These are phyloP conservation scores for Podospora appendiculata DNA, from an alignment of 495 filamentous ascomycete genomes.

Conservation along the genomic window DNA sequence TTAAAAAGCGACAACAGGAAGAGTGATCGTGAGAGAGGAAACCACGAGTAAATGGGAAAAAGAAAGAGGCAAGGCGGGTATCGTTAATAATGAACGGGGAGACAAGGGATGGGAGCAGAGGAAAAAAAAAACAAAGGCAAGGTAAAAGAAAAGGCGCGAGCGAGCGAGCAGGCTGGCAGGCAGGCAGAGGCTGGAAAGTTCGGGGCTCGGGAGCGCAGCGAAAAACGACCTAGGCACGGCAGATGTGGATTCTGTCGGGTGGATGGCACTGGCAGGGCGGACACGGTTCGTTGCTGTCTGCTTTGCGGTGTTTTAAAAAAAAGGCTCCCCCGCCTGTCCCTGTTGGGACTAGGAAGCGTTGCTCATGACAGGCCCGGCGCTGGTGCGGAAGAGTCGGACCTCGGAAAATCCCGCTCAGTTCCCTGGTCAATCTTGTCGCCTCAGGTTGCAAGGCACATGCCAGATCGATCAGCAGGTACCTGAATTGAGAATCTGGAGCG, in stretches of 20 bases:
- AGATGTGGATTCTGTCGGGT: no score
- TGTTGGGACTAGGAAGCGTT: constrained; percentile 15
- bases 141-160: constrained; percentile 1
- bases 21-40: constrained; percentile 5
- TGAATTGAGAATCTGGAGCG: no score
- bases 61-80: neutral
- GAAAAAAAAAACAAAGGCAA: constrained; percentile 4
- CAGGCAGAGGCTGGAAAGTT: no score
- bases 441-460: no score
- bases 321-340: neutral
- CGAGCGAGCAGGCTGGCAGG: no score
- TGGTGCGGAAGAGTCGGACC: constrained; percentile 17
- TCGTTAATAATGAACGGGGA: neutral
- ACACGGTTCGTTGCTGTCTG: constrained; percentile 9
- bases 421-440: no score
- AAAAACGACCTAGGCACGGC: no score
- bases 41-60: neutral
- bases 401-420: constrained; percentile 16
- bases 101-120: constrained; percentile 1
- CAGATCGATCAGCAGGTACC: no score
- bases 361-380: neutral
- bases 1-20: neutral
- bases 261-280: no score
- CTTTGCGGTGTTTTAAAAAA: constrained; percentile 12
- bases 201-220: no score